These are phyloP conservation scores for Paraleonurus japonicus DNA, from an alignment of 257 asterid species.

Conservation along the genomic window DNA sequence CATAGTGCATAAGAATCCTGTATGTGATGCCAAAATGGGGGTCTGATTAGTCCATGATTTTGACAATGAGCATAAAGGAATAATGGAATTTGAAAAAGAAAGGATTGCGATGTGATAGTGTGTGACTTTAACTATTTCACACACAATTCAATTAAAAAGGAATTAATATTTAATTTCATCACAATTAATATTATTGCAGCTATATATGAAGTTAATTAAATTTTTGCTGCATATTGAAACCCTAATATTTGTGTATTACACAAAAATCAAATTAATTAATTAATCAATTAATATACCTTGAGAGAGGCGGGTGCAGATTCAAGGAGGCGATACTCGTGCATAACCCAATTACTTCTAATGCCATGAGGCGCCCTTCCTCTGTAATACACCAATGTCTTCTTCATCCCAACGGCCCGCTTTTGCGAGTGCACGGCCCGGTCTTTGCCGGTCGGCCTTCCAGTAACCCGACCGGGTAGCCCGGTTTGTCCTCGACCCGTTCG, in stretches of 20 bases:
- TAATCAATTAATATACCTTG: constrained; percentile 36
- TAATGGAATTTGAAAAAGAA: constrained; percentile 2
- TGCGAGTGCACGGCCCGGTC: constrained; percentile 60
- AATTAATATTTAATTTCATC: not conserved
- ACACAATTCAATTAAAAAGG: not conserved
- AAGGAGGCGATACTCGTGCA: constrained; percentile 68
- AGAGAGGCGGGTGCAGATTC: constrained; percentile 37
- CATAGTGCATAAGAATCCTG: constrained; percentile 68
- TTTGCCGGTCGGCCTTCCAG: constrained; percentile 83
- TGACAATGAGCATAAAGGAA: not conserved
- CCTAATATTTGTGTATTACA: not conserved
- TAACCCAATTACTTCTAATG: constrained; percentile 59
- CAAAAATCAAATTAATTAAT: not conserved
- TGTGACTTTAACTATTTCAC: not conserved
- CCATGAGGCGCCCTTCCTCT: constrained; percentile 79
- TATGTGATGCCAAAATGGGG: not conserved
- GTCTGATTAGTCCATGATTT: not conserved
- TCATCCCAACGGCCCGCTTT: constrained; percentile 59
- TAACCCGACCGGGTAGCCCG: constrained; percentile 72
- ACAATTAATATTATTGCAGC: not conserved
- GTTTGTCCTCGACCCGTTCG: constrained; percentile 73
- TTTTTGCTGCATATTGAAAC: not conserved
- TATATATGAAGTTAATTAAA: not conserved
- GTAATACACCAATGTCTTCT: constrained; percentile 76
- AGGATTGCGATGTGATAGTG: not conserved